A percentile compares a stretch with the other conserved stretches of the same genome.
These are phyloP conservation scores for Aspergillus sergii DNA, from an alignment of 2,329 filamentous ascomycete species.

Conservation along the genomic window DNA sequence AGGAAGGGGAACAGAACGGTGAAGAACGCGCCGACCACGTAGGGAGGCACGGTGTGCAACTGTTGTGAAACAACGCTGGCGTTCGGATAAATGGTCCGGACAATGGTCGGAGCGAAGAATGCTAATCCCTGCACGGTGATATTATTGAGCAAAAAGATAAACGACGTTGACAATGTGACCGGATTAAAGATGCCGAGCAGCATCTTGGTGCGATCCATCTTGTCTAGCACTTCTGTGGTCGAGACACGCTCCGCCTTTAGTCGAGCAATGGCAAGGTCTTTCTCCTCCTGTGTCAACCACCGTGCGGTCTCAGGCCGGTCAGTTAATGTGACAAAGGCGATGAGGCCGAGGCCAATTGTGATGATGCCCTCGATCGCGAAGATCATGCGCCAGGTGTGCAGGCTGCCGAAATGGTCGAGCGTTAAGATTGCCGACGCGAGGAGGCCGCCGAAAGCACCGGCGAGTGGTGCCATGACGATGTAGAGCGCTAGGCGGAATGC, in stretches of 20 bases:
- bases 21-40: conserved; percentile 69
- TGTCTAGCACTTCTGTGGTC: conserved; percentile 65
- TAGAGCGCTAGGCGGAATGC: conserved; percentile 69
- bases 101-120: conserved; percentile 72
- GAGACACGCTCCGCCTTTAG: conserved; percentile 70
- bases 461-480: conserved; percentile 70
- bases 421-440: conserved; percentile 65
- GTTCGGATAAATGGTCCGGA: conserved; percentile 67
- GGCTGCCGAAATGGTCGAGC: conserved; percentile 59
- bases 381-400: conserved; percentile 69
- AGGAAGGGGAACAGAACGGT: conserved; percentile 63
- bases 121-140: conserved; percentile 72
- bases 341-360: conserved; percentile 57
- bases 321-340: conserved; percentile 66
- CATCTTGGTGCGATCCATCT: conserved; percentile 62
- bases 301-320: conserved; percentile 69
- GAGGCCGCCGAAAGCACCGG: conserved; percentile 71
- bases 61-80: conserved; percentile 64
- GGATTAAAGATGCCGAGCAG: conserved; percentile 66
- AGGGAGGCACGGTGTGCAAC: conserved; percentile 71
- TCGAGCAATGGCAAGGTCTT: conserved; percentile 66
- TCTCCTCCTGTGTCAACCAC: conserved; percentile 69
- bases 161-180: conserved; percentile 58
- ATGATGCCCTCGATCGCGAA: conserved; percentile 73
- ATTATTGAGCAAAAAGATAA: conserved; percentile 68